Evolutionary conservation across 768 basidiomycete species (phyloP).

Genomic region (Kwoniella heveanensis): DNA sequence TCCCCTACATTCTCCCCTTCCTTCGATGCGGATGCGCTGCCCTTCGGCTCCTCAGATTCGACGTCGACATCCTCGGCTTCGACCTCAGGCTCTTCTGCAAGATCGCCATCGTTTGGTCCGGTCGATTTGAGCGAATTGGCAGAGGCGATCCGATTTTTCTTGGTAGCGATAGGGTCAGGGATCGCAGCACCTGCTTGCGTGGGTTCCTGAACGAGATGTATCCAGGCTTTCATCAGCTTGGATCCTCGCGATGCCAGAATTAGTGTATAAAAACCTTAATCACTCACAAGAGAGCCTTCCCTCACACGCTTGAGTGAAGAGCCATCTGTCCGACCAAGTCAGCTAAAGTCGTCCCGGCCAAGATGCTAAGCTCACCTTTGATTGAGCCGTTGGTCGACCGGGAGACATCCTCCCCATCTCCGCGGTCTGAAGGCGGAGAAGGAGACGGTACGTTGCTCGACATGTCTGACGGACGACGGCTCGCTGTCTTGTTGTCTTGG

Average conservation of each 20-base stretch:
- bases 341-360: background rate
- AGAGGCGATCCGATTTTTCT: conserved; percentile 45
- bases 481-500: background rate
- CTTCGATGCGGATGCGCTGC: background rate
- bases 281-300: conserved; percentile 46
- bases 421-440: conserved; percentile 10
- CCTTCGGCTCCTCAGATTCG: background rate
- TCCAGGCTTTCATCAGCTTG: too few relatives aligned
- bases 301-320: conserved; percentile 36
- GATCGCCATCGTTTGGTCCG: conserved; percentile 11
- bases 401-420: background rate
- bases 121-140: conserved; percentile 14
- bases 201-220: too few relatives aligned
- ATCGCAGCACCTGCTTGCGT: conserved; percentile 22
- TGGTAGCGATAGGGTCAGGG: conserved; percentile 26
- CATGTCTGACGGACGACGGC: conserved; percentile 1
- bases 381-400: background rate
- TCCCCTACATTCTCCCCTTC: conserved; percentile 46
- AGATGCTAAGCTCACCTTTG: conserved; percentile 14
- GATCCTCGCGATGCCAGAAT: too few relatives aligned
- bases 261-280: too few relatives aligned
- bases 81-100: conserved; percentile 2
- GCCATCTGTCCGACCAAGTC: conserved; percentile 4
- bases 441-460: conserved; percentile 12
- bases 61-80: conserved; percentile 19